Base-by-base conservation (phyloP, 768 basidiomycete species). In the Butyriboletus loyo region DNA sequence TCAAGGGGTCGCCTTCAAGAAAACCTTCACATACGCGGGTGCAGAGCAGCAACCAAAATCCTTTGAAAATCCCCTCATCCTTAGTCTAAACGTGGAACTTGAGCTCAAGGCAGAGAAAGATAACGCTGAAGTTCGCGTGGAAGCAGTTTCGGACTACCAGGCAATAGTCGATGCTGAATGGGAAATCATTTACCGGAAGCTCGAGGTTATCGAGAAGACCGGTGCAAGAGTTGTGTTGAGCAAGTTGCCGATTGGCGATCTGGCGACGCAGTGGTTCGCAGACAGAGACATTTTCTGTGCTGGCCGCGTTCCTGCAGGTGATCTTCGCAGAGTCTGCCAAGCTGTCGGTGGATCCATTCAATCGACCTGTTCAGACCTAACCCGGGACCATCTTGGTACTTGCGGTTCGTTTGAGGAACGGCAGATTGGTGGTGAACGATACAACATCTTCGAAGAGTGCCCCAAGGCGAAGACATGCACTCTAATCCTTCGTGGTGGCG, bases 31-130 rank as follows among this genome's bases (percentile, higher is more conserved):
- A 2, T 99, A 99, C 60, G 97, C 97, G 21, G 97, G 97, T 42
- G 97, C 97, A 19, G 97, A 99, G 68, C 97, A 99, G 72, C 96
- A 98, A 68, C 97, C 96, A 38, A 98, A 98, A 74, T 79, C 82
- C 31, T 97, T 98, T 79, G 74, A 75, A 56, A 66, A 96, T 64
- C 93, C 96, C 40, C 86, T 94, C 62, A 86, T 99, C 51, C 78
- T 98, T 17, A 94, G 93, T 66, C 72, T 99, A 51, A 99, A 99
- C 67, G 96, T 99, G 58, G 97, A 99, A 69, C 83, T 99, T 48
- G 97, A 99, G 72, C 78, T 99, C 60, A 99, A 99, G 73, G 97
- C 97, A 0, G 97, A 99, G 74, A 95, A 98, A 71, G 97, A 99
- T 71, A 99, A 99, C 59, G 97, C 97, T 4, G 97, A 99, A 72